Percentiles rank a stretch among this genome's conserved stretches.
These are phyloP conservation scores for Scutellaria minor DNA, from an alignment of 257 asterid species.

Conservation along the genomic window DNA sequence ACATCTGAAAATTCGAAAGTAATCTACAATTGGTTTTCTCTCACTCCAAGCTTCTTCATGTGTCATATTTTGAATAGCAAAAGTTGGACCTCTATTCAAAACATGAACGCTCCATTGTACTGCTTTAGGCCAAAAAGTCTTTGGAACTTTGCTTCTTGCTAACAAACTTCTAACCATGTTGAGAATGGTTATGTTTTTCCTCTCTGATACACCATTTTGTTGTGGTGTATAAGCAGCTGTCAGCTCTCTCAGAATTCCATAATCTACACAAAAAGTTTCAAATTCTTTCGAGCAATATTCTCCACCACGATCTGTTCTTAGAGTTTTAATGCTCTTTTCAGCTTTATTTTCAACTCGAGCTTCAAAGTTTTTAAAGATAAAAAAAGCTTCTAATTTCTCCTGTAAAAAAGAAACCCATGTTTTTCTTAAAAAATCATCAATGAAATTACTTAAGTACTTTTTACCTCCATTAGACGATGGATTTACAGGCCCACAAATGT, in stretches of 20 bases:
- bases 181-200: constrained; percentile 18
- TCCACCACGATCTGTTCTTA: neutral
- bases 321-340: neutral
- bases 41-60: neutral
- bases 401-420: no score
- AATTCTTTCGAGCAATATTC: neutral
- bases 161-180: constrained; percentile 9
- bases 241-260: no score
- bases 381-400: no score
- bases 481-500: no score
- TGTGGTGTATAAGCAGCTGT: no score
- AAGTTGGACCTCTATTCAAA: neutral
- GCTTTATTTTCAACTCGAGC: neutral
- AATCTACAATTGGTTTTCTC: neutral
- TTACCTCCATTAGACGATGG: no score
- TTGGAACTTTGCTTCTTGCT: neutral
- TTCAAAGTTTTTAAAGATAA: no score
- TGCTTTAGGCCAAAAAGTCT: neutral
- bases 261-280: no score
- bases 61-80: neutral
- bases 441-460: no score
- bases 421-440: no score
- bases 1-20: neutral
- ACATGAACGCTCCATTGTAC: constrained; percentile 21
- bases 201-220: no score